A percentile compares a stretch with the other conserved stretches of the same genome.
phyloP scores from a whole-genome alignment of 2,329 filamentous ascomycete genomes.

The Rutstroemia sp. region DNA sequence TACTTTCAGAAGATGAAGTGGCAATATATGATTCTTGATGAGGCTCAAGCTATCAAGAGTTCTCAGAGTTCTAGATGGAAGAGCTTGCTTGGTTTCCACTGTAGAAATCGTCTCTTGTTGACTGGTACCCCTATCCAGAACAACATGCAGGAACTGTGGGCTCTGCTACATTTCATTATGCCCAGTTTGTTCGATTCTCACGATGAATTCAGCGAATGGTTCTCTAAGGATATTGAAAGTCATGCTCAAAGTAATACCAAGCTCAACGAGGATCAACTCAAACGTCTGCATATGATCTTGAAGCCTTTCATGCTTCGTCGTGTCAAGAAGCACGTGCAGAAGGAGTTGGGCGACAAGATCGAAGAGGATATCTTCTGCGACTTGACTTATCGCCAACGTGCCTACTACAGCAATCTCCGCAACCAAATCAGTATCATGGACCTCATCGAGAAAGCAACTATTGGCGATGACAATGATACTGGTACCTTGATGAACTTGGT shows the following conservation, averaged over 20 bases:
- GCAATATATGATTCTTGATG: constrained; percentile 99
- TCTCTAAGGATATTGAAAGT: constrained; percentile 93
- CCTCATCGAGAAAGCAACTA: constrained; percentile 90
- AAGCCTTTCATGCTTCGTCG: constrained; percentile 99
- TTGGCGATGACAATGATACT: constrained; percentile 90
- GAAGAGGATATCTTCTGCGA: constrained; percentile 95
- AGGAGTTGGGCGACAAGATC: constrained; percentile 98
- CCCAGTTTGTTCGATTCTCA: constrained; percentile 95
- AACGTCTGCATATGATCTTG: constrained; percentile 95
- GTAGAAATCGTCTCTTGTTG: constrained; percentile 84
- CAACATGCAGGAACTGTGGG: constrained; percentile 99
- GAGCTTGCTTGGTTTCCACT: constrained; percentile 86
- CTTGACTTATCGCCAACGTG: constrained; percentile 89
- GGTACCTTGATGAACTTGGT: constrained; percentile 98
- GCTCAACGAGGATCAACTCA: constrained; percentile 94
- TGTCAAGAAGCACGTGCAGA: constrained; percentile 99
- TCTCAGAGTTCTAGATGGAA: constrained; percentile 97
- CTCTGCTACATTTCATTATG: constrained; percentile 98
- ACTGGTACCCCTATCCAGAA: constrained; percentile 98
- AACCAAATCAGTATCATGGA: constrained; percentile 99
- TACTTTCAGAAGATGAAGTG: constrained; percentile 99
- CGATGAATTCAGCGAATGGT: constrained; percentile 91
- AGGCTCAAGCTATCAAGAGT: constrained; percentile 98
- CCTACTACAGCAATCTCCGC: constrained; percentile 83
- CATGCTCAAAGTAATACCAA: constrained; percentile 99